A percentile compares a stretch with the other conserved stretches of the same genome.
phyloP scores from a whole-genome alignment of 2,329 filamentous ascomycete genomes.

The Cytospora schulzeri region DNA sequence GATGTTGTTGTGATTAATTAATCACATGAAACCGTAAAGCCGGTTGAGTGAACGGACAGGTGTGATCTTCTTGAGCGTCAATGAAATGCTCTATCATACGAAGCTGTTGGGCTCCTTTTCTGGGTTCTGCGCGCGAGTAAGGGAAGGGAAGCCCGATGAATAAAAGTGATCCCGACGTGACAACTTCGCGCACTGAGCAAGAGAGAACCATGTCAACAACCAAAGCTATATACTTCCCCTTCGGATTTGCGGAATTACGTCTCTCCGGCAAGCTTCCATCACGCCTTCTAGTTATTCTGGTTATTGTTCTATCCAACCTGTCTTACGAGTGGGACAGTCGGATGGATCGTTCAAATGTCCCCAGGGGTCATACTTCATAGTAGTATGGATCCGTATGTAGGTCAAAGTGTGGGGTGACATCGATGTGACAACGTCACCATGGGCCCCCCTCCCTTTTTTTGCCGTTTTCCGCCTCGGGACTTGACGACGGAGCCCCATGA shows the following conservation, averaged over 20 bases:
- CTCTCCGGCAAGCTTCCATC: not conserved
- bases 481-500: slow-evolving; percentile 8
- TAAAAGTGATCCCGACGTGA: not conserved
- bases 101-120: not conserved
- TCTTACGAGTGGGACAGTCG: no score
- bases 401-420: slow-evolving; percentile 6
- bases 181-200: not conserved
- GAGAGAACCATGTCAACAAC: not conserved
- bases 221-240: not conserved
- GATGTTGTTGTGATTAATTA: not conserved
- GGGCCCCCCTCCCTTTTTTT: slow-evolving; percentile 10
- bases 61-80: not conserved
- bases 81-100: slow-evolving; percentile 13
- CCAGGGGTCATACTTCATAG: no score
- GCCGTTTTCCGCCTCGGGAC: slow-evolving; percentile 12
- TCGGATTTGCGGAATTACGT: slow-evolving; percentile 20
- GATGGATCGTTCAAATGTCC: no score
- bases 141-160: not conserved
- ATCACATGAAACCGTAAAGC: not conserved
- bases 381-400: not conserved
- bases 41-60: no score
- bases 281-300: not conserved
- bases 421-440: slow-evolving; percentile 9
- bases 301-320: not conserved
- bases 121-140: not conserved